Conservation (phyloP, 2,329 filamentous ascomycete species). For the Claviceps quebecensis region DNA sequence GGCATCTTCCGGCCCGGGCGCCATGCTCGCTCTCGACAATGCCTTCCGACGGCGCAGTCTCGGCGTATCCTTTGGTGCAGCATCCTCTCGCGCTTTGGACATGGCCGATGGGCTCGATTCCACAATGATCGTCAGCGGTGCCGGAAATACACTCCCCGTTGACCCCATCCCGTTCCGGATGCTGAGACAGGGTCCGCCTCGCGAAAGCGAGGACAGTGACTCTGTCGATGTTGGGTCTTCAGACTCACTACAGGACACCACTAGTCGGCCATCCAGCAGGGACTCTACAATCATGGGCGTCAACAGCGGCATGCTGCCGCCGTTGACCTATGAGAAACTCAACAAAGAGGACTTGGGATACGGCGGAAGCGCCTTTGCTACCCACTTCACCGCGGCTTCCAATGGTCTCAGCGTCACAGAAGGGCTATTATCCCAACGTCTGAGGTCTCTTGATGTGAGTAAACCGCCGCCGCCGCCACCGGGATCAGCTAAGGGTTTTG, state of each 20-base stretch:
- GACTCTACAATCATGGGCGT: slow-evolving; percentile 18
- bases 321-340: slow-evolving; percentile 48
- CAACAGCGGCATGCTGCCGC: slow-evolving; percentile 20
- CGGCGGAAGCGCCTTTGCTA: slow-evolving; percentile 37
- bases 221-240: slow-evolving; percentile 13
- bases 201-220: slow-evolving; percentile 19
- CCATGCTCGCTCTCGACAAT: slow-evolving; percentile 44
- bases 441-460: slow-evolving; percentile 47
- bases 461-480: slow-evolving; percentile 6
- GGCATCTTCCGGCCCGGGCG: slow-evolving; percentile 25
- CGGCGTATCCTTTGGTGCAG: slow-evolving; percentile 27
- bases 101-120: slow-evolving; percentile 15
- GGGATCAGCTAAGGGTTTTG: slow-evolving; percentile 4
- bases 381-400: slow-evolving; percentile 16
- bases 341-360: slow-evolving; percentile 51
- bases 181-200: slow-evolving; percentile 16
- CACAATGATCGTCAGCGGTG: slow-evolving; percentile 7
- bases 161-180: slow-evolving; percentile 39
- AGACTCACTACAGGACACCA: slow-evolving; percentile 15
- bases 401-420: slow-evolving; percentile 31
- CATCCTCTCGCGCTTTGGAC: slow-evolving; percentile 20
- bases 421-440: slow-evolving; percentile 54
- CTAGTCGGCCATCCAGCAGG: slow-evolving; percentile 21
- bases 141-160: slow-evolving; percentile 23
- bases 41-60: slow-evolving; percentile 43